phyloP scores from a whole-genome alignment of 371 early-diverging fungal species.

The Furculomyces boomerangus region DNA sequence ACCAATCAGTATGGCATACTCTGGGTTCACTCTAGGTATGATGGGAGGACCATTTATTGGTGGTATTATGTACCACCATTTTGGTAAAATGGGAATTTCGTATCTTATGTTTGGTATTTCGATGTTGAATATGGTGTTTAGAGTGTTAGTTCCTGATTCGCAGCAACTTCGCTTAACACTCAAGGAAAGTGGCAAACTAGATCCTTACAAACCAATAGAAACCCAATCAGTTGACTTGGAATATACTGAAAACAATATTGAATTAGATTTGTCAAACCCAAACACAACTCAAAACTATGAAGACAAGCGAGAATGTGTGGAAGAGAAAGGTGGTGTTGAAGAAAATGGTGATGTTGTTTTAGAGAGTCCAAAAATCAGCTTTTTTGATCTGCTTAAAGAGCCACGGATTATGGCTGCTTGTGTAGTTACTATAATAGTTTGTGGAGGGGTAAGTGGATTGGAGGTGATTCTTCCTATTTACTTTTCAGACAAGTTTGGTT shows the following conservation, averaged over 20 bases:
- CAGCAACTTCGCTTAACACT: slow-evolving; percentile 1
- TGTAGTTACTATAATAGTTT: slow-evolving; percentile 13
- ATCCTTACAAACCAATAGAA: background rate
- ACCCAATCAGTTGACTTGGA: background rate
- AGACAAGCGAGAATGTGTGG: too few relatives aligned
- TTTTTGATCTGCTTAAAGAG: slow-evolving; percentile 16
- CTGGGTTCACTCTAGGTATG: slow-evolving; percentile 44
- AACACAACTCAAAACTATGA: background rate
- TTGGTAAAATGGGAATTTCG: slow-evolving; percentile 51
- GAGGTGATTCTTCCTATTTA: slow-evolving; percentile 20
- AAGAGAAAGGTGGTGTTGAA: background rate
- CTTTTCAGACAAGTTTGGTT: slow-evolving; percentile 9
- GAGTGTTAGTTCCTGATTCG: slow-evolving; percentile 16
- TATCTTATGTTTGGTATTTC: slow-evolving; percentile 50
- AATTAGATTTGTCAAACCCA: background rate
- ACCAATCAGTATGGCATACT: slow-evolving; percentile 56
- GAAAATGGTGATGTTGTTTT: background rate
- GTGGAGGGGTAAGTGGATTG: slow-evolving; percentile 13
- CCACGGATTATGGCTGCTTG: slow-evolving; percentile 17
- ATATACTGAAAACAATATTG: background rate
- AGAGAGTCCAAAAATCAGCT: slow-evolving; percentile 7
- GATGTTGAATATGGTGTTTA: slow-evolving; percentile 40
- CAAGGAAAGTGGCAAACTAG: background rate
- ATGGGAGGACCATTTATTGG: slow-evolving; percentile 55
- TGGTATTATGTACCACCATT: slow-evolving; percentile 45